These are phyloP conservation scores for Talaromyces sp. DNA, from an alignment of 2,329 filamentous ascomycete species.

Conservation along the genomic window DNA sequence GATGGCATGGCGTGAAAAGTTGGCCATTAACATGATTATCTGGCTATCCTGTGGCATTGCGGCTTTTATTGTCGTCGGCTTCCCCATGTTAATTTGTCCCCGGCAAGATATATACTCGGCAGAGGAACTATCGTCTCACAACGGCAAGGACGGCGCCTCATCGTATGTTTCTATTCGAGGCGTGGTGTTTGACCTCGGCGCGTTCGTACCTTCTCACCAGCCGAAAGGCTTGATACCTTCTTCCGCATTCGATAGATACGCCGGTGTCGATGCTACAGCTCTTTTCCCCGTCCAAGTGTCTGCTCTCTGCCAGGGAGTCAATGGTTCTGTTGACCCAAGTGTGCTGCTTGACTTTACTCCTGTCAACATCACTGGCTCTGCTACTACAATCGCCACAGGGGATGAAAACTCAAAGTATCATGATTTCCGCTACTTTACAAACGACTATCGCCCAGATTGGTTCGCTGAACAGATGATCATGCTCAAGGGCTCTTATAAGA, in stretches of 20 bases:
- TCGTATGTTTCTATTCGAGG: conserved; percentile 81
- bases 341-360: conserved; percentile 82
- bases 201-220: conserved; percentile 73
- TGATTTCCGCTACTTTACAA: conserved; percentile 81
- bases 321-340: conserved; percentile 59
- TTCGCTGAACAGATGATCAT: conserved; percentile 81
- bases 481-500: conserved; percentile 72
- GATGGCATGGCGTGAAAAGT: conserved; percentile 90
- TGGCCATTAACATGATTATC: conserved; percentile 96
- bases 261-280: conserved; percentile 76
- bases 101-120: conserved; percentile 82
- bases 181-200: conserved; percentile 75
- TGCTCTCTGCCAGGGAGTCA: conserved; percentile 75
- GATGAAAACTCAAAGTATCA: conserved; percentile 79
- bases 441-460: conserved; percentile 83
- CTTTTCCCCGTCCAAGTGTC: conserved; percentile 94
- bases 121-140: conserved; percentile 64
- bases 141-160: conserved; percentile 62
- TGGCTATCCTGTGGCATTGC: conserved; percentile 76
- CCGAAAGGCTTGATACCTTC: conserved; percentile 58
- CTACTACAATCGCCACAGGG: conserved; percentile 57
- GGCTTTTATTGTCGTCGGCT: conserved; percentile 84
- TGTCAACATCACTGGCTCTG: conserved; percentile 67
- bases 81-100: conserved; percentile 84
- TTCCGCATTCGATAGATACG: conserved; percentile 69